Evolutionary conservation across 192 early-diverging fungal genomes (phyloP), one percentile per base, ranked within the genome.

Genomic region (Kappamyces sp.): DNA sequence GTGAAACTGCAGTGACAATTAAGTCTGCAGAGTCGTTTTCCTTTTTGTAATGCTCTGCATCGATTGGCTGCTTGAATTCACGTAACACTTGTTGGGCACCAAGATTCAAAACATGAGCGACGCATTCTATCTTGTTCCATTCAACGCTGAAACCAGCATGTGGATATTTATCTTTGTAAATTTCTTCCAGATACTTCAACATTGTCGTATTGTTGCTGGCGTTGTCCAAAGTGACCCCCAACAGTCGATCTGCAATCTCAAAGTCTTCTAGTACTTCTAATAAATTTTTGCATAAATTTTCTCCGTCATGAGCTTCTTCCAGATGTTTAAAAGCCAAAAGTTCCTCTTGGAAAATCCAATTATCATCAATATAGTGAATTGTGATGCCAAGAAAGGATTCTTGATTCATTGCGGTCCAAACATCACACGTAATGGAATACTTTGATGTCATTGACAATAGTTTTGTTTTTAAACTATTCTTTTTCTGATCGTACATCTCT

Each of bases 81-180:
- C n/a, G n/a, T 15, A 55, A 7, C 2, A 55, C 46, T 55, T 55
- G 40, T 40, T 15, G 23, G 13, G 54, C 54, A 55, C 3, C 54
- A 38, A 55, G 38, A 40, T 55, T 55, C 4, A 55, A 40, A 55
- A 55, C 54, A 55, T 55, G 54, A 3, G 54, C 54, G 3, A 55
- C 15, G 46, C 54, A 55, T 55, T 55, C 54, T 33, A 55, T 55
- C 15, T 55, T 5, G 41, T 55, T 55, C 54, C 54, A 55, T 40
- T 2, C 15, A 55, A 55, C 37, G 46, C 54, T 55, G 32, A 55
- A 55, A 6, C 5, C 54, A 55, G 3, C 5, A 7, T 3, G 40
- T 40, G 13, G 54, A 35, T 55, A 40, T 9, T 55, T 3, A 3
- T 3, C 38, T 15, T 55, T 3, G 34, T 55, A 55, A 55, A 43